These are phyloP conservation scores for Mortierella sp. DNA, from an alignment of 371 early-diverging fungal species.

Conservation along the genomic window DNA sequence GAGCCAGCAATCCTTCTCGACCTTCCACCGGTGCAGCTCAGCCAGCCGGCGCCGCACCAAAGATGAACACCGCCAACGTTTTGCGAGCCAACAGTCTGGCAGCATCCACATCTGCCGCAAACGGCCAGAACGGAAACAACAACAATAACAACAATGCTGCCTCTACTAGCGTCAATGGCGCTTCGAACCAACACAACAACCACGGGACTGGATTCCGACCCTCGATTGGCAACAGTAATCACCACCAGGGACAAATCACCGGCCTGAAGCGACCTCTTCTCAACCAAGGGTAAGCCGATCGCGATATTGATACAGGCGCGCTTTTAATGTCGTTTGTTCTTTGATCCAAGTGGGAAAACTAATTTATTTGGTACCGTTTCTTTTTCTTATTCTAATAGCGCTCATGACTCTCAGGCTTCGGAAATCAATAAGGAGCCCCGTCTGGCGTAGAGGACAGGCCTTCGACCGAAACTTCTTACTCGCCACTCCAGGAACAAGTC, in stretches of 20 bases:
- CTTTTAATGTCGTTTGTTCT: not conserved
- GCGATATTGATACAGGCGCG: not conserved
- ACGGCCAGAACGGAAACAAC: not conserved
- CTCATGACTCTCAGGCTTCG: conserved; percentile 8
- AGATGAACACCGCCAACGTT: not conserved
- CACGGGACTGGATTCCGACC: not conserved
- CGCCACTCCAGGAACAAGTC: too few species aligned
- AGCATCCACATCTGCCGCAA: conserved; percentile 6
- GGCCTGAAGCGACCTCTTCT: conserved; percentile 36
- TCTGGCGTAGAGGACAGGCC: not conserved
- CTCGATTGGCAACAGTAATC: not conserved
- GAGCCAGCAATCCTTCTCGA: not conserved
- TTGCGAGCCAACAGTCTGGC: conserved; percentile 39
- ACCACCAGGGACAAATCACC: conserved; percentile 6
- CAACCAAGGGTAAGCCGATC: conserved; percentile 10
- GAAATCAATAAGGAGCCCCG: conserved; percentile 27
- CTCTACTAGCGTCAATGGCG: not conserved
- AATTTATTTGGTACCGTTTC: not conserved
- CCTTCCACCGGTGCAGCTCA: not conserved
- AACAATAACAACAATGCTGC: not conserved
- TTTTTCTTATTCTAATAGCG: conserved; percentile 2
- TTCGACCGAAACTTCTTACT: too few species aligned
- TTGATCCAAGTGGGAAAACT: not conserved
- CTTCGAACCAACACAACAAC: conserved; percentile 11
- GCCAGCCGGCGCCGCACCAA: not conserved